These are phyloP conservation scores for Nakazawaea laoshanensis DNA, from an alignment of 805 yeast genomes.

Conservation along the genomic window DNA sequence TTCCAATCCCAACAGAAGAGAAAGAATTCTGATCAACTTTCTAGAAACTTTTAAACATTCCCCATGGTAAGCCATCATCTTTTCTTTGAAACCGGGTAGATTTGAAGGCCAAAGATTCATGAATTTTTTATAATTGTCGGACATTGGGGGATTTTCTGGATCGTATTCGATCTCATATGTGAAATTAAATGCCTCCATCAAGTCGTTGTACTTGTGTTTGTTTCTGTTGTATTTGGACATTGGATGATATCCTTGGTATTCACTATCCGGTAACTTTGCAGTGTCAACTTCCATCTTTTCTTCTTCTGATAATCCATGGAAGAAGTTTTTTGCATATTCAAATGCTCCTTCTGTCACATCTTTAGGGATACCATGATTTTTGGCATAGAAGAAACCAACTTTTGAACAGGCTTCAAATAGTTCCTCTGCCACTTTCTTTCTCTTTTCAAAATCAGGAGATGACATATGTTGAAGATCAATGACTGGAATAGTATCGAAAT, in stretches of 20 bases:
- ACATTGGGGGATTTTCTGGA: conserved; percentile 12
- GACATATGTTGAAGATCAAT: conserved; percentile 11
- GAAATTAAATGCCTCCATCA: conserved; percentile 21
- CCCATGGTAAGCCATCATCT: conserved; percentile 3
- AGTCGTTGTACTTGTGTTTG: conserved; percentile 14
- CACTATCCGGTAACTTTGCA: conserved; percentile 14
- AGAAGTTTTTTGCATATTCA: conserved; percentile 11
- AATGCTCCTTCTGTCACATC: conserved; percentile 9
- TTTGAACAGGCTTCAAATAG: conserved; percentile 15
- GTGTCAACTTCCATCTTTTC: conserved; percentile 20
- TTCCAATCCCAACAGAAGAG: conserved; percentile 17
- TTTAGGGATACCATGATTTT: conserved; percentile 17
- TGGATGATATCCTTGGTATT: conserved; percentile 18
- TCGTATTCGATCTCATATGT: conserved; percentile 16
- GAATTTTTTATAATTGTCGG: conserved; percentile 2
- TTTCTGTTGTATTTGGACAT: conserved; percentile 15
- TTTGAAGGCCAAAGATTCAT: conserved; percentile 19
- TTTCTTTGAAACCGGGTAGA: conserved; percentile 14
- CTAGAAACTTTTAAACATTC: conserved; percentile 6
- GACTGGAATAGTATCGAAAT: conserved; percentile 12
- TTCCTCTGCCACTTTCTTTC: conserved; percentile 14
- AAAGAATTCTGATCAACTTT: conserved; percentile 16
- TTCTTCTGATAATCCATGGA: conserved; percentile 13
- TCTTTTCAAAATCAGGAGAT: conserved; percentile 9
- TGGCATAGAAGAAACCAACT: conserved; percentile 19